Evolutionary conservation across 2,329 filamentous ascomycete species (phyloP), one percentile per base, ranked within the genome.

Genomic region (Phyllosticta citriasiana): DNA sequence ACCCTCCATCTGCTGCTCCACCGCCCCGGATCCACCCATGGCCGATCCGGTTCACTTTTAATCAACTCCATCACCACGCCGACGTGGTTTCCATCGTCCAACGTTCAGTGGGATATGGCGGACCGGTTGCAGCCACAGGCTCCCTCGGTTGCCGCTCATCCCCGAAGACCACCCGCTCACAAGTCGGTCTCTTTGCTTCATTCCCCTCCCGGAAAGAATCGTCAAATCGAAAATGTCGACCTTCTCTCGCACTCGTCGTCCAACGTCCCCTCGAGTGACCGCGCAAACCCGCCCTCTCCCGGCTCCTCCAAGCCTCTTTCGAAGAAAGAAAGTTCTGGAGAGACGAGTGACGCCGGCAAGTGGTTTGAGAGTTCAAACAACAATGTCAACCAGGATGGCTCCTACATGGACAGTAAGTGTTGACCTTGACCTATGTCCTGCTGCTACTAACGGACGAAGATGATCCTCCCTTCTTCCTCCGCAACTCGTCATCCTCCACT

Each of bases 291-390:
- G 8, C 74, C 75, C 0, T 78, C 75, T 22, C 77, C 72, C 60
- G 64, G 73, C 35, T 74, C 73, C 24, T 72, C 75, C 7, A 66
- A 65, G 35, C 61, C 69, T 24, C 53, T 63, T 35, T 65, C 67
- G 63, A 64, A 73, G 69, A 75, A 75, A 65, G 66, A 73, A 60
- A 79, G 76, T 63, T 80, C 78, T 0, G 77, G 77, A 16, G 78
- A 80, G 67, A 80, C 78, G 68, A 80, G 78, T 65, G 79, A 80
- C 64, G 78, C 77, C 2, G 78, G 79, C 22, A 75, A 74, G 55
- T 82, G 79, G 79, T 82, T 81, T 57, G 77, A 81, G 55, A 75
- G 73, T 52, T 78, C 75, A 47, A 82, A 82, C 71, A 78, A 79
- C 67, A 73, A 78, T 33, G 75, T 77, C 14, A 67, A 67, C 19